Percentiles rank a stretch among this genome's conserved stretches.
Evolutionary conservation across 257 asterid genomes (phyloP).

Genomic region (Scutellaria galericulata): DNA sequence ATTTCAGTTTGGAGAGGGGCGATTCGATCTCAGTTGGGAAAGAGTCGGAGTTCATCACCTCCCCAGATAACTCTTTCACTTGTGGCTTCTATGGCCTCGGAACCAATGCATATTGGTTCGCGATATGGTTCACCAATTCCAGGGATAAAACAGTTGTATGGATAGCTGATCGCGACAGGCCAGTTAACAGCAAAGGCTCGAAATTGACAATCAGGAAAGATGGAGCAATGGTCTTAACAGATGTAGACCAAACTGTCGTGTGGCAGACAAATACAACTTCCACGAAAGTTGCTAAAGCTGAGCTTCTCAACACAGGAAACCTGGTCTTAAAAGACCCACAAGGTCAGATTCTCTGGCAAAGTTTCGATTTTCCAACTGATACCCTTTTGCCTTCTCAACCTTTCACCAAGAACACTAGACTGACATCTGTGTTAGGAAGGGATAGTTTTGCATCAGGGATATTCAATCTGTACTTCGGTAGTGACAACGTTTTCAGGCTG

Average conservation of each 20-base stretch:
- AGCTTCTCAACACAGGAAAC: constrained; percentile 61
- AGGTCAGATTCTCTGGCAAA: constrained; percentile 62
- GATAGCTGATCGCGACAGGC: constrained; percentile 67
- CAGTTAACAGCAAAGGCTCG: constrained; percentile 60
- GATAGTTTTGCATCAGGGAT: constrained; percentile 58
- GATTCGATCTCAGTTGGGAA: constrained; percentile 54
- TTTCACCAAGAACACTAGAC: constrained; percentile 57
- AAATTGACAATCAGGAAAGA: constrained; percentile 39
- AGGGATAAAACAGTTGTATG: constrained; percentile 61
- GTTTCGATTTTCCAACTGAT: constrained; percentile 66
- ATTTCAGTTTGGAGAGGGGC: constrained; percentile 39
- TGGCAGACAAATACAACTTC: constrained; percentile 58
- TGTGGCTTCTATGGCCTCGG: constrained; percentile 61
- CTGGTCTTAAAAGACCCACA: constrained; percentile 47
- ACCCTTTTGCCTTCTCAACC: constrained; percentile 66
- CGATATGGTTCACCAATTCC: constrained; percentile 74
- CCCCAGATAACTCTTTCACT: constrained; percentile 59
- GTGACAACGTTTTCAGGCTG: constrained; percentile 61
- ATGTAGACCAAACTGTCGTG: constrained; percentile 46
- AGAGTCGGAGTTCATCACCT: constrained; percentile 47
- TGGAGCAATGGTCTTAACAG: constrained; percentile 55
- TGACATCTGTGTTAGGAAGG: constrained; percentile 51
- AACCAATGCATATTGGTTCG: constrained; percentile 66
- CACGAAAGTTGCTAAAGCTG: constrained; percentile 43
- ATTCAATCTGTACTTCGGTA: constrained; percentile 60